Conservation (phyloP, 129 eudicot genomes). For the Chrysanthemum seticuspe region DNA sequence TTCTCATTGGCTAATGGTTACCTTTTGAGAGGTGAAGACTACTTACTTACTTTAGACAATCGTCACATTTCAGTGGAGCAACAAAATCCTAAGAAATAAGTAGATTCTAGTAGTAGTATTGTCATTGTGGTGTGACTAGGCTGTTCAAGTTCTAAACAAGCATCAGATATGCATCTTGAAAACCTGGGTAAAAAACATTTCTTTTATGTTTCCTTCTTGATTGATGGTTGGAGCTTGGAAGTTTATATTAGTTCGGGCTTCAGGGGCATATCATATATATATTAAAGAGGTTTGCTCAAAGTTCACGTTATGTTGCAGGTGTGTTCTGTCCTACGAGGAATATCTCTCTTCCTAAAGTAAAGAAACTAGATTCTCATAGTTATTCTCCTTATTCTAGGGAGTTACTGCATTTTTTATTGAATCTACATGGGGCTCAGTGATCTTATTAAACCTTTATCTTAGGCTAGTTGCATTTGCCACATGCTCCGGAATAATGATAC, state of each 20-base stretch:
- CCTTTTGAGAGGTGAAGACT: too few species aligned
- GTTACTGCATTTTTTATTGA: not conserved
- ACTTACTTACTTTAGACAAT: too few species aligned
- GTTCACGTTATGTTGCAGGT: not conserved
- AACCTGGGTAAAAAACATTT: not conserved
- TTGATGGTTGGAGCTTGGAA: too few species aligned
- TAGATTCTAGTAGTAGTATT: too few species aligned
- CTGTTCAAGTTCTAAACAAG: too few species aligned
- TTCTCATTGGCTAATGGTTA: too few species aligned
- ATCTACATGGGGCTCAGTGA: not conserved
- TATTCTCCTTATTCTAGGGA: not conserved
- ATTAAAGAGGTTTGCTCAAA: not conserved
- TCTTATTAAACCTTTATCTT: slow-evolving; percentile 2
- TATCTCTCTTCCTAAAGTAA: not conserved
- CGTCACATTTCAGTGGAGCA: too few species aligned
- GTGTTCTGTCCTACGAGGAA: not conserved
- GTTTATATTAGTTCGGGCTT: too few species aligned
- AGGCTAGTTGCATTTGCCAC: not conserved
- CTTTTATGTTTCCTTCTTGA: not conserved
- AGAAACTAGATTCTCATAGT: not conserved
- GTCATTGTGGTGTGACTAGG: too few species aligned
- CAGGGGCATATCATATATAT: too few species aligned
- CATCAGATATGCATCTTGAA: too few species aligned
- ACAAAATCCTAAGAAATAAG: too few species aligned
- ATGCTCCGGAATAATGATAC: not conserved